Evolutionary conservation across 495 filamentous ascomycete species (phyloP).

Genomic region (Elaphomyces granulatus): DNA sequence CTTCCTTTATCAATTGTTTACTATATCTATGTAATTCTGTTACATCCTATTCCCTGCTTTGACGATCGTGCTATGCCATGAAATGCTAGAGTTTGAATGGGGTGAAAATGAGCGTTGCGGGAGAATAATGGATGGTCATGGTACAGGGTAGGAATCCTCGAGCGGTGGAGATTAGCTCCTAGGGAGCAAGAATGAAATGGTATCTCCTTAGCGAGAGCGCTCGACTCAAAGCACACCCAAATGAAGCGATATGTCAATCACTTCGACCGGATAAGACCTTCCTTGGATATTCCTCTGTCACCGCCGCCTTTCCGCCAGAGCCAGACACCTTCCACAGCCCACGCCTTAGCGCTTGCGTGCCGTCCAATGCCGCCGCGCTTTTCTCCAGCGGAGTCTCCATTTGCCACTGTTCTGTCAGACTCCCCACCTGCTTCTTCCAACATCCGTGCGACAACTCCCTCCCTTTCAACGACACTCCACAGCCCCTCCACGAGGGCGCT

Average conservation of each 20-base stretch:
- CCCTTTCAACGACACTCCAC: constrained; percentile 65
- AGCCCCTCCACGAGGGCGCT: constrained; percentile 45
- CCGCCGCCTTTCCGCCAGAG: constrained; percentile 69
- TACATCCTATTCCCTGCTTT: too few relatives aligned
- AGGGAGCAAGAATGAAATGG: too few relatives aligned
- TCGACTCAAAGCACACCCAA: too few relatives aligned
- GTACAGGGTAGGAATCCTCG: too few relatives aligned
- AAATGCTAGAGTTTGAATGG: too few relatives aligned
- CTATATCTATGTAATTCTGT: too few relatives aligned
- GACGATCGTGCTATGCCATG: too few relatives aligned
- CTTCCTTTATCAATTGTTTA: too few relatives aligned
- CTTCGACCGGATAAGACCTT: constrained; percentile 21
- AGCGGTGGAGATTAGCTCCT: too few relatives aligned
- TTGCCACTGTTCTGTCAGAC: constrained; percentile 7
- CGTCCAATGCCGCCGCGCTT: constrained; percentile 23
- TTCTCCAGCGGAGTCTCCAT: constrained; percentile 9
- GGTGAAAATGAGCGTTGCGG: too few relatives aligned
- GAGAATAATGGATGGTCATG: too few relatives aligned
- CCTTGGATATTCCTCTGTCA: constrained; percentile 29
- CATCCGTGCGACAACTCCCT: constrained; percentile 58
- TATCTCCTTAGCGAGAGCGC: too few relatives aligned
- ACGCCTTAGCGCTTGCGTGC: constrained; percentile 54
- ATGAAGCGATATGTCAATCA: constrained; percentile 9
- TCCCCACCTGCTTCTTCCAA: constrained; percentile 46
- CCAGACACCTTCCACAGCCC: constrained; percentile 87